phyloP scores from a whole-genome alignment of 2,329 filamentous ascomycete genomes.

The Penicillium sp. region DNA sequence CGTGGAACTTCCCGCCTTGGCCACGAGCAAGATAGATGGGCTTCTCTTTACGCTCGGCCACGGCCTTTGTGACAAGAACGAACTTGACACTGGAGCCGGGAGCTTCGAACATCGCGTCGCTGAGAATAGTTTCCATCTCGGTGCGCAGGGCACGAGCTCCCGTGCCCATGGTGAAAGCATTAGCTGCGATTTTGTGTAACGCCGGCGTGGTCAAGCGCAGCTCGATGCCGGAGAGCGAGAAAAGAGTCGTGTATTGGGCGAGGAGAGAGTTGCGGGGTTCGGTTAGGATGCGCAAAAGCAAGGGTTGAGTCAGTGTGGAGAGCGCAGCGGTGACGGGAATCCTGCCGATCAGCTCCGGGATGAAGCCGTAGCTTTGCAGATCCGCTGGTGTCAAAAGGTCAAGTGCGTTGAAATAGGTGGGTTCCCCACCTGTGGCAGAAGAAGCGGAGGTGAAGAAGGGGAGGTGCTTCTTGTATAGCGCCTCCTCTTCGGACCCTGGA shows the following conservation, averaged over 20 bases:
- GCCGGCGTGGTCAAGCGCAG: slow-evolving; percentile 78
- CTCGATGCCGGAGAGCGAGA: slow-evolving; percentile 71
- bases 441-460: slow-evolving; percentile 58
- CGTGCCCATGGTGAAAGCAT: slow-evolving; percentile 64
- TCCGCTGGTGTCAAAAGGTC: slow-evolving; percentile 72
- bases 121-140: slow-evolving; percentile 72
- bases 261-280: slow-evolving; percentile 87
- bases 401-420: slow-evolving; percentile 55
- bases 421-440: slow-evolving; percentile 37
- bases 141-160: slow-evolving; percentile 75
- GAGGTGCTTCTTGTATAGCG: slow-evolving; percentile 55
- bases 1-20: slow-evolving; percentile 49
- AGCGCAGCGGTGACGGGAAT: slow-evolving; percentile 86
- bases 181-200: slow-evolving; percentile 73
- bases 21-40: slow-evolving; percentile 51
- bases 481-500: slow-evolving; percentile 62
- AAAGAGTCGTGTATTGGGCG: slow-evolving; percentile 82
- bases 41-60: slow-evolving; percentile 58
- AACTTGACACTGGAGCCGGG: slow-evolving; percentile 63
- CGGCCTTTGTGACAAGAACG: slow-evolving; percentile 67
- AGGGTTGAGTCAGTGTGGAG: slow-evolving; percentile 63
- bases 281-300: slow-evolving; percentile 80
- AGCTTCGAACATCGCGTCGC: slow-evolving; percentile 76
- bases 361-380: slow-evolving; percentile 81
- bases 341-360: slow-evolving; percentile 92